Evolutionary conservation across 208 protist genomes (phyloP).

Genomic region (Strigomonas oncopelti): DNA sequence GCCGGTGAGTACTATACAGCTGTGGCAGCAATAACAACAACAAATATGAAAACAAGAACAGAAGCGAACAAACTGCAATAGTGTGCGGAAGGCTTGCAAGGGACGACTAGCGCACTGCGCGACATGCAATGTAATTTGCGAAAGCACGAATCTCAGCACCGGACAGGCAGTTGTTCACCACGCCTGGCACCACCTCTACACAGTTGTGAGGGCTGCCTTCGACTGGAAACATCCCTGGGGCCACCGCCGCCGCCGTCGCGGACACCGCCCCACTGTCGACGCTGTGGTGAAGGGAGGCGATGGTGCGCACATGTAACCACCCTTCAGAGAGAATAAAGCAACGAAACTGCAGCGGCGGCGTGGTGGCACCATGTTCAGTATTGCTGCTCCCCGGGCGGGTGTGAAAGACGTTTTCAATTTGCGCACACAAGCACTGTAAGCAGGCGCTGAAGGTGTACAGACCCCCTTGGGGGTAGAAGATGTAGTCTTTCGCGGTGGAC

Average conservation of each 20-base stretch:
- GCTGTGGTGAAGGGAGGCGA: slow-evolving; percentile 33
- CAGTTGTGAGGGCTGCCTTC: too few species aligned
- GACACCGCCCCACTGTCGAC: background rate
- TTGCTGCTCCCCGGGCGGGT: background rate
- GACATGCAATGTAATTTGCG: slow-evolving; percentile 7
- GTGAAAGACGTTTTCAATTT: background rate
- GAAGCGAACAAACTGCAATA: too few species aligned
- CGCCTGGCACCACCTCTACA: slow-evolving; percentile 6
- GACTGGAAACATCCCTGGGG: too few species aligned
- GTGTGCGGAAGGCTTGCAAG: too few species aligned
- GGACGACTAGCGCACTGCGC: background rate
- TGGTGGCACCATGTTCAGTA: background rate
- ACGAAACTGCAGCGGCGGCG: slow-evolving; percentile 18
- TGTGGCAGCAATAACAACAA: too few species aligned
- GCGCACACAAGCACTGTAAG: slow-evolving; percentile 26
- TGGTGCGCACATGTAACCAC: slow-evolving; percentile 57
- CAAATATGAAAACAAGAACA: too few species aligned
- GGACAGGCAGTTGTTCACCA: slow-evolving; percentile 6
- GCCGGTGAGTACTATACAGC: too few species aligned
- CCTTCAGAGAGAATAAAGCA: slow-evolving; percentile 60
- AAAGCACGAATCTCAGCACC: background rate
- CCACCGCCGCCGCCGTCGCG: too few species aligned
- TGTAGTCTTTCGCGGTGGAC: slow-evolving; percentile 8
- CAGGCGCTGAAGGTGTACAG: slow-evolving; percentile 58
- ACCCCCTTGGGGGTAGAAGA: slow-evolving; percentile 56